A percentile compares a stretch with the other conserved stretches of the same genome.
Conservation (phyloP, 116 monocot species). For the Zostera marina region DNA sequence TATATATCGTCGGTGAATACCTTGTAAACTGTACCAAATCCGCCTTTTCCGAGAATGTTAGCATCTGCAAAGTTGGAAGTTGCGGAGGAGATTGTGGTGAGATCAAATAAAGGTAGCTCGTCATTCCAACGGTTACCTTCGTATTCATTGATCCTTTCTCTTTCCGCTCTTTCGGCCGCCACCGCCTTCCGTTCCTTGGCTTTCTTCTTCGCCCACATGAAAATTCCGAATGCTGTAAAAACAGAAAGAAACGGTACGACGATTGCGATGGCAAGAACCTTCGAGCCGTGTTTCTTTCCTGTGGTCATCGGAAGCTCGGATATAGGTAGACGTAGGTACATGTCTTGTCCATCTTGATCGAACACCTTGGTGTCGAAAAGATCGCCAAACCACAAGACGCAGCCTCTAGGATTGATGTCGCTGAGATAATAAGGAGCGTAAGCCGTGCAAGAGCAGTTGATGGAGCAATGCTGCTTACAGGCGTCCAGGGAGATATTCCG, state of each 20-base stretch:
- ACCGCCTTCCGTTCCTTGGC: not conserved
- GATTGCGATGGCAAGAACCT: not conserved
- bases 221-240: not conserved
- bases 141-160: not conserved
- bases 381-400: conserved; percentile 16
- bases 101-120: conserved; percentile 4
- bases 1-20: too few relatives aligned
- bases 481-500: not conserved
- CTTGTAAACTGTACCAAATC: conserved; percentile 13
- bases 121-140: not conserved
- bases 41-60: conserved; percentile 1
- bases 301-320: not conserved
- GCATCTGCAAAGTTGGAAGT: not conserved
- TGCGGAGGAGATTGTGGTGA: not conserved
- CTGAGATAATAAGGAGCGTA: conserved; percentile 3
- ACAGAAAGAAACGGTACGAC: not conserved
- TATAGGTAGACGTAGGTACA: conserved; percentile 7
- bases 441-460: conserved; percentile 14
- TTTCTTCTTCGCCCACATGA: not conserved
- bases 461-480: conserved; percentile 3
- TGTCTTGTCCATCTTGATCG: not conserved
- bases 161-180: not conserved
- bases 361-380: conserved; percentile 8
- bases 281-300: too few relatives aligned
- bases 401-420: conserved; percentile 2